Conservation (phyloP, 2,329 filamentous ascomycete genomes). For the Penicillium crustosum region DNA sequence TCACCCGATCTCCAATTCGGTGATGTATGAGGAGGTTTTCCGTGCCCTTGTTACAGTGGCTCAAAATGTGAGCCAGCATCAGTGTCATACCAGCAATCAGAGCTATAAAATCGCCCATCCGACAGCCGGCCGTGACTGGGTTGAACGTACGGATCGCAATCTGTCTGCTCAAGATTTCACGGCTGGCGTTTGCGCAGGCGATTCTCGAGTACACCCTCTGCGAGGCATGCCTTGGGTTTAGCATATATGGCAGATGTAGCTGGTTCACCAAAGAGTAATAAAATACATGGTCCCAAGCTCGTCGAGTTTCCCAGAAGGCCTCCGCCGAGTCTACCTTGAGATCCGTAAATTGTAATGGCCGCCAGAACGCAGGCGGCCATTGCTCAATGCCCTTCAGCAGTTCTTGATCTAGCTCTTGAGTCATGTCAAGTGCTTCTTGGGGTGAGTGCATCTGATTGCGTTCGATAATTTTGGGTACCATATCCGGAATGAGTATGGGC, state of each 20-base stretch:
- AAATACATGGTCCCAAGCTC: slow-evolving; percentile 38
- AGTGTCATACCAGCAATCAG: slow-evolving; percentile 42
- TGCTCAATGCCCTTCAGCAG: slow-evolving; percentile 32
- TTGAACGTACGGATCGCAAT: slow-evolving; percentile 37
- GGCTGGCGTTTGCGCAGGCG: slow-evolving; percentile 41
- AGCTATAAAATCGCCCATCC: slow-evolving; percentile 42
- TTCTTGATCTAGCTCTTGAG: slow-evolving; percentile 35
- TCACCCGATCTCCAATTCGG: slow-evolving; percentile 39
- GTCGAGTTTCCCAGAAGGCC: slow-evolving; percentile 32
- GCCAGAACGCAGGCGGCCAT: slow-evolving; percentile 42
- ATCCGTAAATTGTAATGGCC: slow-evolving; percentile 27
- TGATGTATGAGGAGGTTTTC: slow-evolving; percentile 39
- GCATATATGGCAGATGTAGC: slow-evolving; percentile 42
- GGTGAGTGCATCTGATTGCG: slow-evolving; percentile 34
- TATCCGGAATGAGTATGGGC: slow-evolving; percentile 25
- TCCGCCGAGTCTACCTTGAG: slow-evolving; percentile 15
- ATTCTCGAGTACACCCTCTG: slow-evolving; percentile 35
- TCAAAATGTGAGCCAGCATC: slow-evolving; percentile 40
- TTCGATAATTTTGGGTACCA: slow-evolving; percentile 41
- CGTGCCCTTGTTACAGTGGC: slow-evolving; percentile 21
- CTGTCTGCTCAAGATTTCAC: slow-evolving; percentile 42
- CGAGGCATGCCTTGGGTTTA: slow-evolving; percentile 28
- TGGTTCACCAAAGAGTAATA: slow-evolving; percentile 43
- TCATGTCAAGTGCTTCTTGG: slow-evolving; percentile 25
- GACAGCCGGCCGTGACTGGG: slow-evolving; percentile 32